Evolutionary conservation across 179 eudicot species (phyloP), one percentile per base, ranked within the genome.

Genomic region (Drosera spatulata): DNA sequence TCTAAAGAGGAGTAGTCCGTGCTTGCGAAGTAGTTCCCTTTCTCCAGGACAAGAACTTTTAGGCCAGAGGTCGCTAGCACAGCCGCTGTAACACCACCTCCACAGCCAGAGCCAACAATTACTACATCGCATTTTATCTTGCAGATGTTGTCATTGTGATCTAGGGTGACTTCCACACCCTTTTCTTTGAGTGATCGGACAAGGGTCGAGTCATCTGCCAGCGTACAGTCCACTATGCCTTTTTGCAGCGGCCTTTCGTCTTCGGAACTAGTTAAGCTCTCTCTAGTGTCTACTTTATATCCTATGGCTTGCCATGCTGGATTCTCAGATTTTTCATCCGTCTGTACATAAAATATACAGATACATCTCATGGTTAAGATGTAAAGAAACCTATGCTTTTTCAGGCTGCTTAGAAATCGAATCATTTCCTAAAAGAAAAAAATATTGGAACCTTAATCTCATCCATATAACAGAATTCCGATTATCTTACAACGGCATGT

Each of bases 61-160:
- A 69, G 66, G 38, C 96, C 93, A 0, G 81, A 64, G 13, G 64
- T 71, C 0, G 96, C 86, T 6, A 87, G 85, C 58, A 80, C 59
- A 4, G 85, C 82, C 1, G 96, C 96, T 11, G 89, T 83, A 59
- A 87, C 93, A 2, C 88, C 91, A 6, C 93, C 93, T 1, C 93
- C 96, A 39, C 84, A 82, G 14, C 96, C 96, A 10, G 96, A 87
- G 10, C 96, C 96, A 2, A 87, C 74, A 10, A 87, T 77, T 3
- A 85, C 85, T 1, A 74, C 87, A 63, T 87, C 96, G 63, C 96
- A 87, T 65, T 79, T 72, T 53, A 87, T 67, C 61, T 61, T 73
- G 61, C 62, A 59, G 6, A 62, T 48, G 37, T 72, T 62, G 5
- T 61, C 58, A 0, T 66, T 39, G 15, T 63, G 66, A 50, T 81